These are phyloP conservation scores for Pharus latifolius DNA, from an alignment of 176 grass and related monocot species.

Conservation along the genomic window DNA sequence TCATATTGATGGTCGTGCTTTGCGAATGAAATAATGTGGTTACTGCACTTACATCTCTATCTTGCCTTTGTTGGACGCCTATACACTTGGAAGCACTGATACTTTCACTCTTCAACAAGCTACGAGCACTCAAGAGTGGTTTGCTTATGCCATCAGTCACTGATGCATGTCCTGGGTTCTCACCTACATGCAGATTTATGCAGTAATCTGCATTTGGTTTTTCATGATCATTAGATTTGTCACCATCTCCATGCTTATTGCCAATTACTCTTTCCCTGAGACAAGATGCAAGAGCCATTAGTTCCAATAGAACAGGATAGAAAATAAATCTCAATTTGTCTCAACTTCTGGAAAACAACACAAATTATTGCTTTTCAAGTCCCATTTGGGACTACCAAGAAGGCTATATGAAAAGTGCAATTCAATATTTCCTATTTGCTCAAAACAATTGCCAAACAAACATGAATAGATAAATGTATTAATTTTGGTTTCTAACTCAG, in stretches of 20 bases:
- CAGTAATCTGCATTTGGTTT: slow-evolving; percentile 17
- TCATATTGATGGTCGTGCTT: not conserved
- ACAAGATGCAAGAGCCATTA: slow-evolving; percentile 15
- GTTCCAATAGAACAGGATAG: not conserved
- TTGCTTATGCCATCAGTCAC: slow-evolving; percentile 63
- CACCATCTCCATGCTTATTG: slow-evolving; percentile 45
- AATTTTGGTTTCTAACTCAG: too few species aligned
- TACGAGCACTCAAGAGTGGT: slow-evolving; percentile 54
- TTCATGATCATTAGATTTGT: slow-evolving; percentile 13
- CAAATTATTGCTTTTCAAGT: not conserved
- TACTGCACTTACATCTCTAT: slow-evolving; percentile 62
- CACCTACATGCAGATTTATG: slow-evolving; percentile 27
- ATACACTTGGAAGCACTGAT: slow-evolving; percentile 98
- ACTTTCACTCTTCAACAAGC: slow-evolving; percentile 92
- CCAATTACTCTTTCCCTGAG: slow-evolving; percentile 74
- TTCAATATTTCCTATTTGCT: not conserved
- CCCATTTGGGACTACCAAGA: not conserved
- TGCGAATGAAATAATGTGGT: not conserved
- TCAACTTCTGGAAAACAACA: not conserved
- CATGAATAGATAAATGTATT: too few species aligned
- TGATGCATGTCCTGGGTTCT: slow-evolving; percentile 39
- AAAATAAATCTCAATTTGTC: not conserved
- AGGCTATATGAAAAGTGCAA: too few species aligned
- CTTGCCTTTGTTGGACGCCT: slow-evolving; percentile 62
- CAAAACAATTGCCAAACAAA: not conserved